Base-by-base conservation (phyloP, 176 grass and related monocot genomes). In the Aegilops tauschii region DNA sequence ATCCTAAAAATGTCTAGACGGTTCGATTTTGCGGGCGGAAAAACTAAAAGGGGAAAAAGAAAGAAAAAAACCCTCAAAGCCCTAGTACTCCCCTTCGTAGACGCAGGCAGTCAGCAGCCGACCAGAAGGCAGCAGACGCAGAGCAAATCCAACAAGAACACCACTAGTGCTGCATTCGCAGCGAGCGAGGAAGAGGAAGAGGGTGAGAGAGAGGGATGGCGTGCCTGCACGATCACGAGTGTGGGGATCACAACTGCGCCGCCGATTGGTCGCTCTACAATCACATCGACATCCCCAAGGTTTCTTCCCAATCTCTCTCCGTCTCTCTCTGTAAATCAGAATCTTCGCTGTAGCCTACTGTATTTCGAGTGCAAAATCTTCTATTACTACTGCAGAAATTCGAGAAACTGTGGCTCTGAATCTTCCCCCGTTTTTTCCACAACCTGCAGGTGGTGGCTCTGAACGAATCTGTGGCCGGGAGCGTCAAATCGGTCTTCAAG, bases 191-290 rank as follows among this genome's bases (percentile, higher is more conserved):
- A 52, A 50, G 39, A 50, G 36, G 73, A 61, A 4, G 12, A 6
- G 58, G 44, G 80, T n/a, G 6, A 62, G 78, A 34, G 68, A 9
- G 56, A 84, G 64, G 61, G 21, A 96, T 98, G 97, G 84, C 94
- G 56, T 99, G 97, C 87, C 73, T 90, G 85, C 97, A 99, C 83
- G 92, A 99, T 73, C 97, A 99, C 87, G 91, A 86, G 87, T 99
- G 97, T 87, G 97, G 92, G 90, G 94, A 96, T 79, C 94, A 99
- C 89, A 94, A 96, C 92, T 99, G 97, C 88, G 90, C 97, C 42
- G 85, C 94, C 56, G 94, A 99, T 91, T 99, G 94, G 94, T 96
- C 97, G 73, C 97, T 99, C 77, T 91, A 93, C 92, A 91, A 91
- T 76, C 94, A 99, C 89, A 81, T 99, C 92, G 97, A 96, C 77